A percentile compares a stretch with the other conserved stretches of the same genome.
Conservation (phyloP, 108 stramenopile genomes). For the Cyclotella atomus region DNA sequence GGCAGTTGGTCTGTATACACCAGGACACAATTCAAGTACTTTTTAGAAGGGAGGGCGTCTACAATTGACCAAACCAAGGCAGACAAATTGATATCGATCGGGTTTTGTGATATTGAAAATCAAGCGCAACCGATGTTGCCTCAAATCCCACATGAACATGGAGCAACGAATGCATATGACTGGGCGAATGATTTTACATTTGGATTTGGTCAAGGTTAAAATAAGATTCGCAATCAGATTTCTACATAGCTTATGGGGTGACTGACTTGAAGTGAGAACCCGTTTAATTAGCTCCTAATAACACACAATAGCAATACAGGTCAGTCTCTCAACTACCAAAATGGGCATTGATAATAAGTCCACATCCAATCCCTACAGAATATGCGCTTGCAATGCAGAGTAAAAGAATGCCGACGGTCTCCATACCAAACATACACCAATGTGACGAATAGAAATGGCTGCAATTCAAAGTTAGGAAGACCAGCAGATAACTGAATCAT, state of each 20-base stretch:
- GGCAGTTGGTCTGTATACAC: not conserved
- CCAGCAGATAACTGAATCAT: too few relatives aligned
- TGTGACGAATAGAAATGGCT: conserved; percentile 58
- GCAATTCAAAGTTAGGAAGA: not conserved
- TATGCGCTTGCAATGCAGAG: conserved; percentile 59
- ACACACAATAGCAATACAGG: too few relatives aligned
- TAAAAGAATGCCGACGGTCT: conserved; percentile 60
- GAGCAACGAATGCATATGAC: not conserved
- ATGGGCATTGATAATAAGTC: not conserved
- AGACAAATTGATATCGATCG: conserved; percentile 3
- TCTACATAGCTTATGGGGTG: too few relatives aligned
- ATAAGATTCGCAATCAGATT: too few relatives aligned
- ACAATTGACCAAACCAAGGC: conserved; percentile 3
- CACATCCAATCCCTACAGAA: conserved; percentile 39
- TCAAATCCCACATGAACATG: not conserved
- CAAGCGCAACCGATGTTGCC: not conserved
- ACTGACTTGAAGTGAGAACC: too few relatives aligned
- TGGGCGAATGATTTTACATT: not conserved
- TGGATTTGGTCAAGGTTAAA: not conserved
- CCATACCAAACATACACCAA: conserved; percentile 65
- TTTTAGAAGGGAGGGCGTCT: not conserved
- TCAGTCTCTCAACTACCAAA: too few relatives aligned
- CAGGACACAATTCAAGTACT: not conserved
- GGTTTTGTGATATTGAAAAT: not conserved
- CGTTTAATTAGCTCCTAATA: too few relatives aligned